These are phyloP conservation scores for Linaria vulgaris DNA, from an alignment of 257 asterid species.

Conservation along the genomic window DNA sequence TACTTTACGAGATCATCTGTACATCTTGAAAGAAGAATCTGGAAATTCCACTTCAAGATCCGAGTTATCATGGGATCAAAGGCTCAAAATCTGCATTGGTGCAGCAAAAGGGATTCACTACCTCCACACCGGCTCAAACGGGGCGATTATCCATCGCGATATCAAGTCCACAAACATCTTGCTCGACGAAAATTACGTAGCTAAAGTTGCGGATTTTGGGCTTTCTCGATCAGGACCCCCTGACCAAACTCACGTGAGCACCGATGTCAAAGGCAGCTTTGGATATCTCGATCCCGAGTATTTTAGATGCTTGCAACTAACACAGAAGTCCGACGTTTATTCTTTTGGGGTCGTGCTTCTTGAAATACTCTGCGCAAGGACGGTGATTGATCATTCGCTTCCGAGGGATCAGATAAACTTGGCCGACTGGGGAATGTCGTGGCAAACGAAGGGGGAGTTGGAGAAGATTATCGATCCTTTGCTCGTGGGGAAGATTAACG, in stretches of 20 bases:
- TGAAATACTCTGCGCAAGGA: slow-evolving; percentile 61
- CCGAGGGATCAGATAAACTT: slow-evolving; percentile 47
- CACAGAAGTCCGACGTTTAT: slow-evolving; percentile 61
- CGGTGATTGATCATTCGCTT: slow-evolving; percentile 34
- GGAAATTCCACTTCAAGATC: background rate
- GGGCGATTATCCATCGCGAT: slow-evolving; percentile 55
- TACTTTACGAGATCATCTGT: slow-evolving; percentile 55
- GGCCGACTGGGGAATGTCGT: slow-evolving; percentile 56
- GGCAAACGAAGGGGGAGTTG: slow-evolving; percentile 42
- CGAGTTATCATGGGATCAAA: slow-evolving; percentile 43
- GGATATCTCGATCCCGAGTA: slow-evolving; percentile 70
- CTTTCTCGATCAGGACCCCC: slow-evolving; percentile 44
- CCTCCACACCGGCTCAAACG: slow-evolving; percentile 47
- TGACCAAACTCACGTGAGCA: slow-evolving; percentile 45
- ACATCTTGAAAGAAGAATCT: slow-evolving; percentile 19
- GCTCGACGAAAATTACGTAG: slow-evolving; percentile 50
- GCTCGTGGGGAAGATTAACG: slow-evolving; percentile 44
- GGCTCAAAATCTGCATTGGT: slow-evolving; percentile 54
- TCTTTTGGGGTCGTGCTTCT: slow-evolving; percentile 71
- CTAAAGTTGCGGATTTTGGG: slow-evolving; percentile 67
- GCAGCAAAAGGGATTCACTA: slow-evolving; percentile 57
- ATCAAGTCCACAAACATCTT: slow-evolving; percentile 68
- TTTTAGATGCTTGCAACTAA: slow-evolving; percentile 32
- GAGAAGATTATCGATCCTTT: slow-evolving; percentile 48
- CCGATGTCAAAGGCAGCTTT: slow-evolving; percentile 58